Percentiles rank a stretch among this genome's conserved stretches.
Conservation (phyloP, 2,329 filamentous ascomycete genomes). For the Leptosphaerulina australis region DNA sequence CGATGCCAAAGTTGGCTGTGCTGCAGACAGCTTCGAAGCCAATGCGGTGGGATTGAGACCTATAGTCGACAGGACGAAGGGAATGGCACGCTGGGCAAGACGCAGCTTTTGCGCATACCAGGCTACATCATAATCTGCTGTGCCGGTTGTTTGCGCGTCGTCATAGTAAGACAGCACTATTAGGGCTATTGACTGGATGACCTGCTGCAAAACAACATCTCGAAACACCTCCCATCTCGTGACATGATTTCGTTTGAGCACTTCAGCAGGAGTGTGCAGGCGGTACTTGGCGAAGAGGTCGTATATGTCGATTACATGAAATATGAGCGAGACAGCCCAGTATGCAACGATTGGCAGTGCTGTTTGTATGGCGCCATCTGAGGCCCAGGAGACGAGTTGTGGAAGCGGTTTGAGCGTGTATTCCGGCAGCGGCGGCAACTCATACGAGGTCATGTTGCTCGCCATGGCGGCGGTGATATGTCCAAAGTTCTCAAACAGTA, state of each 20-base stretch:
- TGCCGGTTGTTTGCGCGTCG: conserved; percentile 73
- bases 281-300: conserved; percentile 91
- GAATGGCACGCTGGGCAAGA: conserved; percentile 77
- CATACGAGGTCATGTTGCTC: conserved; percentile 55
- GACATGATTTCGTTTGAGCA: conserved; percentile 84
- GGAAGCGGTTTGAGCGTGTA: conserved; percentile 74
- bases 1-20: conserved; percentile 76
- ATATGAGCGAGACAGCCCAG: conserved; percentile 84
- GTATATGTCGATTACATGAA: conserved; percentile 84
- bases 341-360: conserved; percentile 81
- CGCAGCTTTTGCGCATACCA: conserved; percentile 87
- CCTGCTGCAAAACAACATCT: conserved; percentile 89
- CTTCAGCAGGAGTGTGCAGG: conserved; percentile 91
- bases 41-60: conserved; percentile 78
- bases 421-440: conserved; percentile 83
- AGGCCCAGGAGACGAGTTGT: conserved; percentile 75
- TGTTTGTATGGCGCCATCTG: conserved; percentile 80
- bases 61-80: conserved; percentile 69
- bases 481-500: conserved; percentile 1
- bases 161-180: conserved; percentile 73
- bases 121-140: conserved; percentile 83
- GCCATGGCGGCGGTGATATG: conserved; percentile 39
- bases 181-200: conserved; percentile 81
- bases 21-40: conserved; percentile 73
- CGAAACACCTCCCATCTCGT: conserved; percentile 82